Conservation (phyloP, 2,329 filamentous ascomycete species). For the Alternaria metachromatica region DNA sequence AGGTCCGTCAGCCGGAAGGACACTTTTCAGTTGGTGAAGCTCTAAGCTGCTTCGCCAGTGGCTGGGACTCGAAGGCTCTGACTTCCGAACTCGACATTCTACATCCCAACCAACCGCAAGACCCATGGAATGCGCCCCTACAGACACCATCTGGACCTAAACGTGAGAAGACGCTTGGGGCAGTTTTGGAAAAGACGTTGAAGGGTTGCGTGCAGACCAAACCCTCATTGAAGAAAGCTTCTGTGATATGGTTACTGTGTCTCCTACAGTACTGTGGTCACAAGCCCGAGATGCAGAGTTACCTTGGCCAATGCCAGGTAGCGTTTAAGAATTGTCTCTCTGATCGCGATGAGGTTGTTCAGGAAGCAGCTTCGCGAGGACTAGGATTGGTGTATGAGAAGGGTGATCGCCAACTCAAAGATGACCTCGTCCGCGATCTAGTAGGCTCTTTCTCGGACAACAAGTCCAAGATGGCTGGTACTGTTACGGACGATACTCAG, state of each 20-base stretch:
- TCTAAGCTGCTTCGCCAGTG: conserved; percentile 75
- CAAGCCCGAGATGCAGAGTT: conserved; percentile 73
- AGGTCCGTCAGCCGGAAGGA: conserved; percentile 83
- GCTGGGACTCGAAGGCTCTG: conserved; percentile 84
- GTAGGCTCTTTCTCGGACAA: conserved; percentile 85
- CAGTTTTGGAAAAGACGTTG: conserved; percentile 75
- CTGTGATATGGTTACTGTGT: conserved; percentile 93
- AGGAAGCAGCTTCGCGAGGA: conserved; percentile 92
- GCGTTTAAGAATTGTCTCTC: conserved; percentile 88
- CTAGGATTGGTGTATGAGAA: conserved; percentile 93
- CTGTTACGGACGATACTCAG: conserved; percentile 88
- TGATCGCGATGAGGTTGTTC: conserved; percentile 90
- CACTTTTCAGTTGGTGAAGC: conserved; percentile 93
- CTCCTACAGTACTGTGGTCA: conserved; percentile 89
- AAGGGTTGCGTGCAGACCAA: conserved; percentile 82
- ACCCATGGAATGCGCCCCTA: conserved; percentile 39
- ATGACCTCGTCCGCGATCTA: conserved; percentile 84
- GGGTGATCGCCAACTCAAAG: conserved; percentile 79
- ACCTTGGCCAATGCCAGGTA: conserved; percentile 78
- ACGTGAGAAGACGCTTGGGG: conserved; percentile 54
- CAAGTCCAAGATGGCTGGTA: conserved; percentile 71
- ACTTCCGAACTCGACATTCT: conserved; percentile 79
- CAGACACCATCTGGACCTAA: conserved; percentile 41
- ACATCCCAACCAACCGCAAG: conserved; percentile 49
- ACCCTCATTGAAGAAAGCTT: conserved; percentile 87